These are phyloP conservation scores for Hortiboletus flavorubellus DNA, from an alignment of 768 basidiomycete species.

Conservation along the genomic window DNA sequence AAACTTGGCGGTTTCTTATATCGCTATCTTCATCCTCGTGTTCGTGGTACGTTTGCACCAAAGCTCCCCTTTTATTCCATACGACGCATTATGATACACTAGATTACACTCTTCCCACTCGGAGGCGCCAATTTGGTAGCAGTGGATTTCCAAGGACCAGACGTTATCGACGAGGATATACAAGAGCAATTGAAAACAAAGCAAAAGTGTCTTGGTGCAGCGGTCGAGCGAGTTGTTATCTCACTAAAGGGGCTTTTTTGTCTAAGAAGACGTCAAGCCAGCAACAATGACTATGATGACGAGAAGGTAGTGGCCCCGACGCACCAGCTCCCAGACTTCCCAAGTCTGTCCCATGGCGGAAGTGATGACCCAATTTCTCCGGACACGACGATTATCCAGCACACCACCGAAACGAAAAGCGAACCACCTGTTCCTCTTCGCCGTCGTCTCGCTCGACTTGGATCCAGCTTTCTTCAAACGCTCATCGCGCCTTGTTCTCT, in stretches of 20 bases:
- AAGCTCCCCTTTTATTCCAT: background rate
- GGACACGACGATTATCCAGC: constrained; percentile 4
- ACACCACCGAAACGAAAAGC: background rate
- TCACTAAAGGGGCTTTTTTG: background rate
- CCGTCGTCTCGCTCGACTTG: constrained; percentile 8
- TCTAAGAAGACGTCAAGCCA: background rate
- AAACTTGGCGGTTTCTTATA: constrained; percentile 62
- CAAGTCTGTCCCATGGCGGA: background rate
- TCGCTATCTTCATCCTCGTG: constrained; percentile 57
- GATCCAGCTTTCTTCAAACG: constrained; percentile 30
- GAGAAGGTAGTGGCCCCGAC: constrained; percentile 3
- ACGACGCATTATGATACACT: background rate
- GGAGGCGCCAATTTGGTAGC: constrained; percentile 54
- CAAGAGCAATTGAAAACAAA: constrained; percentile 41
- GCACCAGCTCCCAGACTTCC: background rate
- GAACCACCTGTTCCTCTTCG: background rate
- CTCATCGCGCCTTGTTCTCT: constrained; percentile 49
- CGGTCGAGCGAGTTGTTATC: constrained; percentile 10
- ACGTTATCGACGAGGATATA: constrained; percentile 56
- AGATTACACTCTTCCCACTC: constrained; percentile 65
- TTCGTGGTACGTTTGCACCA: constrained; percentile 45
- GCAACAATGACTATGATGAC: background rate
- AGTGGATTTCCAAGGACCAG: constrained; percentile 64
- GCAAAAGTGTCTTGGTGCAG: constrained; percentile 25
- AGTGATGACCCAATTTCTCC: constrained; percentile 1